Evolutionary conservation across 495 filamentous ascomycete genomes (phyloP).

Genomic region (Penicillium subrubescens): DNA sequence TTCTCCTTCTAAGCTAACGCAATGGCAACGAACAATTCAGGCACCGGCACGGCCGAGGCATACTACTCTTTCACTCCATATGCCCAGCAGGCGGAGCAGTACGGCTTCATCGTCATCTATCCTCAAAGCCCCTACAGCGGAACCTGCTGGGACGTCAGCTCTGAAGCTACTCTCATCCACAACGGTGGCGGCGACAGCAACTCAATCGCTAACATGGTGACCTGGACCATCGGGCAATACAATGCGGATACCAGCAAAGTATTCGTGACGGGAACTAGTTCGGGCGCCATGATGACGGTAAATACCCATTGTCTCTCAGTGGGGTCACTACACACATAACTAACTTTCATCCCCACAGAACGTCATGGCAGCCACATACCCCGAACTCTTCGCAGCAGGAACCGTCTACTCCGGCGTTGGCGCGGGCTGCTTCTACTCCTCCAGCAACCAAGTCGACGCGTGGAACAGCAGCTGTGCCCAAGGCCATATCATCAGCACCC

Average conservation of each 20-base stretch:
- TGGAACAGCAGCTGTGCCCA: conserved; percentile 2
- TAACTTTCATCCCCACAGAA: neutral
- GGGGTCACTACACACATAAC: neutral
- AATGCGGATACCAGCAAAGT: conserved; percentile 1
- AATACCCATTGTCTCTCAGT: neutral
- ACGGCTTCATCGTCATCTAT: conserved; percentile 6
- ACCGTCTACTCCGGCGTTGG: neutral
- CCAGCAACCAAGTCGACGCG: conserved; percentile 3
- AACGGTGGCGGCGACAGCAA: conserved; percentile 1
- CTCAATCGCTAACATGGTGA: conserved; percentile 1
- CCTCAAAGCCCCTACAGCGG: neutral
- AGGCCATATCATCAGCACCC: neutral
- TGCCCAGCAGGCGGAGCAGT: neutral
- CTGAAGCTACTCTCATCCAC: neutral
- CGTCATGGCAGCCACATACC: conserved; percentile 1
- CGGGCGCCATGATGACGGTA: conserved; percentile 1
- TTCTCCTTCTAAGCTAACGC: neutral
- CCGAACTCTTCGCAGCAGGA: neutral
- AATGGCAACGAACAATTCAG: neutral
- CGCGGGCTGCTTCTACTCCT: conserved; percentile 2
- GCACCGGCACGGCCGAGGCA: neutral
- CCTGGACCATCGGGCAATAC: conserved; percentile 2
- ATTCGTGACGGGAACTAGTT: conserved; percentile 2
- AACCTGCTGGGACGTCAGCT: conserved; percentile 5
- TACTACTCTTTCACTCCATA: neutral